Base-by-base conservation (phyloP, 2,329 filamentous ascomycete genomes). In the Colletotrichum noveboracense region DNA sequence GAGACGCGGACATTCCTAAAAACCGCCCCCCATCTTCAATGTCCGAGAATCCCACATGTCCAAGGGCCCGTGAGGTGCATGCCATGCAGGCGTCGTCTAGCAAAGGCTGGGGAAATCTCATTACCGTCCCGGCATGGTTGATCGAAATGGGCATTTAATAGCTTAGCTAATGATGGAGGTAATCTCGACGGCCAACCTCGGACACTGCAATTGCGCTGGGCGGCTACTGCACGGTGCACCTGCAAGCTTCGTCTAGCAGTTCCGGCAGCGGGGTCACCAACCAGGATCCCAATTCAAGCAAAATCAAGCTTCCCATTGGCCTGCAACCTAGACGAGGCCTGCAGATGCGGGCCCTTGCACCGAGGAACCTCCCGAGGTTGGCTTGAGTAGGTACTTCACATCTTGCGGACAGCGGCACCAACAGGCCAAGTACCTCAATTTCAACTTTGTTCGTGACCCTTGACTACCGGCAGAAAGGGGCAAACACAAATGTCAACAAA, bases 401-500 rank as follows among this genome's bases (percentile, higher is more conserved):
- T 6, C 12, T 21, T 6, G 24, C 28, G 26, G 14, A 13, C 7
- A 7, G 3, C 3, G 3, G 5, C 67, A 52, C 36, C 12, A 32
- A 28, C 13, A 32, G 7, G 12, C 13, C 24, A 70, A 16, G 67
- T 70, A 70, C 56, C 36, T 14, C 48, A 76, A 66, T 76, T 66
- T 69, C 65, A 69, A 55, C 28, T 60, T 30, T 71, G 30, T 66
- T 75, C 43, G 70, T 74, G 64, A 65, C 74, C 73, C 74, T 55
- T 73, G 62, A 76, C 74, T 76, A 76, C 74, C 74, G 70, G 70
- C 70, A 73, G 74, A 75, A 75, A 75, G 70, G 73, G 74, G 73
- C 69, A 75, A 75, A 32, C 56, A 69, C 62, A 69, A 73, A 74
- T 74, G 74, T 76, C 74, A 76, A 76, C 74, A 76, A 75, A 76